A percentile compares a stretch with the other conserved stretches of the same genome.
Evolutionary conservation across 208 protist genomes (phyloP).

Genomic region (Trypanosoma cruzi): DNA sequence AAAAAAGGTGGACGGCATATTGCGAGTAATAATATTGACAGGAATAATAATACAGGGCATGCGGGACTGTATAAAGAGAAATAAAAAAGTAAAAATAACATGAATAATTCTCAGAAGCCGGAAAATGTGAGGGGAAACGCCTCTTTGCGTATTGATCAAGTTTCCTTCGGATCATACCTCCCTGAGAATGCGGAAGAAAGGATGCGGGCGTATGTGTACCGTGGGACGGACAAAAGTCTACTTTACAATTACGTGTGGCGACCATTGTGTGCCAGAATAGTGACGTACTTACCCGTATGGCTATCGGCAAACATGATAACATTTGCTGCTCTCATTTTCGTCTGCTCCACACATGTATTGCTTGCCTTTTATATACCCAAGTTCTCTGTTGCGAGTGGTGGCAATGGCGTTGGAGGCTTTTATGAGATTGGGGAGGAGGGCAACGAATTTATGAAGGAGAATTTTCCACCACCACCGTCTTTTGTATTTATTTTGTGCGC

Average conservation of each 20-base stretch:
- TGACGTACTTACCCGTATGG: conserved; percentile 69
- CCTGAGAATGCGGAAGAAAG: conserved; percentile 41
- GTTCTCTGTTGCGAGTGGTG: no score
- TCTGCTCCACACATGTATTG: conserved; percentile 59
- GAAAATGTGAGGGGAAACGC: background rate
- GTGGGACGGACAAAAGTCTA: conserved; percentile 73
- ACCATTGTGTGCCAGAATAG: conserved; percentile 46
- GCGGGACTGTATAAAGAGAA: no score
- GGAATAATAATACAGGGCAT: no score
- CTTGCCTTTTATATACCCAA: conserved; percentile 75
- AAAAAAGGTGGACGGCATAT: no score
- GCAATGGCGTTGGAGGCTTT: no score
- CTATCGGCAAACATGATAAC: conserved; percentile 89
- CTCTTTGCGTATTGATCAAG: conserved; percentile 4
- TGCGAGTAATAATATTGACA: no score
- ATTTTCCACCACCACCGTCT: conserved; percentile 33
- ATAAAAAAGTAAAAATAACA: background rate
- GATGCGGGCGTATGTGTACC: conserved; percentile 63
- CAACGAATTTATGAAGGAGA: background rate
- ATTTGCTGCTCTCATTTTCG: conserved; percentile 67
- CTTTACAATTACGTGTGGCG: conserved; percentile 80
- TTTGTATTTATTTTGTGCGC: conserved; percentile 77
- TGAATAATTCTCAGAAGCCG: conserved; percentile 4
- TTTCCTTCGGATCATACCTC: conserved; percentile 41
- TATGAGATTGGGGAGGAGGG: no score